These are phyloP conservation scores for Rhizopus stolonifer DNA, from an alignment of 371 early-diverging fungal genomes.

Conservation along the genomic window DNA sequence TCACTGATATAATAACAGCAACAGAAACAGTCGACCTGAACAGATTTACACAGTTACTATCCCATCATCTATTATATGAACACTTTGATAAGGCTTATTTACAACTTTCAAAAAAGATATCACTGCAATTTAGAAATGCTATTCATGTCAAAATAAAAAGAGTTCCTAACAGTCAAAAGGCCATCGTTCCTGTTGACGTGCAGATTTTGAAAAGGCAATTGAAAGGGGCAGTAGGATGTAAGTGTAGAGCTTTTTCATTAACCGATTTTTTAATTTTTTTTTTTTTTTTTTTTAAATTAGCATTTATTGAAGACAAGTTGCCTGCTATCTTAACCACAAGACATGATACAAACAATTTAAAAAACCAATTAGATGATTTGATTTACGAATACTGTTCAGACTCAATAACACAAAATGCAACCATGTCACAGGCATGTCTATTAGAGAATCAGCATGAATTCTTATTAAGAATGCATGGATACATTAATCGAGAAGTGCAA, in stretches of 20 bases:
- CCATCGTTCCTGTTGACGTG: slow-evolving; percentile 16
- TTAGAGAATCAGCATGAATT: slow-evolving; percentile 9
- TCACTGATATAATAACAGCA: not conserved
- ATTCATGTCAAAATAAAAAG: slow-evolving; percentile 21
- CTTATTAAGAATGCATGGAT: slow-evolving; percentile 2
- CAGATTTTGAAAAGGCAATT: slow-evolving; percentile 25
- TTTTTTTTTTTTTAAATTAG: slow-evolving; percentile 7
- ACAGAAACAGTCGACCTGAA: slow-evolving; percentile 10
- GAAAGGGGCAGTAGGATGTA: slow-evolving; percentile 27
- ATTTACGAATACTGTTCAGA: slow-evolving; percentile 14
- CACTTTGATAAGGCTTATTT: slow-evolving; percentile 25
- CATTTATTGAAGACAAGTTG: slow-evolving; percentile 26
- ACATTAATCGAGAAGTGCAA: slow-evolving; percentile 6
- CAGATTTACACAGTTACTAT: slow-evolving; percentile 19
- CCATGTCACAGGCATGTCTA: slow-evolving; percentile 9
- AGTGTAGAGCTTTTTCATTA: too few relatives aligned
- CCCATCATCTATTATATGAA: slow-evolving; percentile 22
- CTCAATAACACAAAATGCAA: not conserved
- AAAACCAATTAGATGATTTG: slow-evolving; percentile 16
- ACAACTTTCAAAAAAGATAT: slow-evolving; percentile 21
- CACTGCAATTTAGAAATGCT: slow-evolving; percentile 23
- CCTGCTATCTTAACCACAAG: slow-evolving; percentile 15
- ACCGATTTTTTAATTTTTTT: too few relatives aligned
- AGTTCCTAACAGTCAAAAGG: slow-evolving; percentile 3
- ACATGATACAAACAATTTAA: slow-evolving; percentile 16